phyloP scores from a whole-genome alignment of 2,329 filamentous ascomycete genomes.

The Beauveria rudraprayagi region DNA sequence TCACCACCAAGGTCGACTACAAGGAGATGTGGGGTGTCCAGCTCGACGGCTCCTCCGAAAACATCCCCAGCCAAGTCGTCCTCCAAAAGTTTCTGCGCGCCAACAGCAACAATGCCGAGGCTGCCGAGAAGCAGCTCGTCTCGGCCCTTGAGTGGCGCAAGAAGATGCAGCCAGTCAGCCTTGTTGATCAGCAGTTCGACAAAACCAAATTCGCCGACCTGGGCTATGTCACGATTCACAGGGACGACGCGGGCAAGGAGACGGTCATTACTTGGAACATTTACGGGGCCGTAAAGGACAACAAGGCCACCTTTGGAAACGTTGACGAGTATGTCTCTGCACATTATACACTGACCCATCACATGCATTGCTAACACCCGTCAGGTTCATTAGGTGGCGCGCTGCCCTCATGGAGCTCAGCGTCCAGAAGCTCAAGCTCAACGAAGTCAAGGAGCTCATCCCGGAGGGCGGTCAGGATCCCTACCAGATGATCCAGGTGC shows the following conservation, averaged over 20 bases:
- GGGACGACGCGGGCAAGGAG: conserved; percentile 47
- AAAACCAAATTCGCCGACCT: conserved; percentile 65
- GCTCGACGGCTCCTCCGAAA: conserved; percentile 41
- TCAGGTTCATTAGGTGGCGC: conserved; percentile 82
- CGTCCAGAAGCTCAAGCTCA: conserved; percentile 63
- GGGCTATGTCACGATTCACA: conserved; percentile 72
- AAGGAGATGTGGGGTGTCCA: conserved; percentile 82
- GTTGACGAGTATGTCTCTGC: conserved; percentile 59
- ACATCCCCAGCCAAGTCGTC: conserved; percentile 73
- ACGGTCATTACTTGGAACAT: conserved; percentile 82
- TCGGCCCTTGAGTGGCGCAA: conserved; percentile 80
- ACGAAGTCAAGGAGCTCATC: conserved; percentile 60
- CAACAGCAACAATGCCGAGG: conserved; percentile 66
- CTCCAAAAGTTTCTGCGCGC: conserved; percentile 91
- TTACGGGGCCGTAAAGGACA: conserved; percentile 78
- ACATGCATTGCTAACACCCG: background rate
- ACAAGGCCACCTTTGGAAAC: conserved; percentile 76
- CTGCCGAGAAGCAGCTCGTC: conserved; percentile 69
- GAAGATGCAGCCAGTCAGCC: conserved; percentile 60
- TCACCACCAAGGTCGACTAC: conserved; percentile 52
- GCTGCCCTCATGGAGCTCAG: conserved; percentile 85
- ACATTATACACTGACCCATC: background rate
- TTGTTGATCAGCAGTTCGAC: conserved; percentile 57
- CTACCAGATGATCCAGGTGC: conserved; percentile 86
- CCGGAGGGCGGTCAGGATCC: conserved; percentile 69